Conservation (phyloP, 345 rosid genomes). For the Eutrema japonicum region DNA sequence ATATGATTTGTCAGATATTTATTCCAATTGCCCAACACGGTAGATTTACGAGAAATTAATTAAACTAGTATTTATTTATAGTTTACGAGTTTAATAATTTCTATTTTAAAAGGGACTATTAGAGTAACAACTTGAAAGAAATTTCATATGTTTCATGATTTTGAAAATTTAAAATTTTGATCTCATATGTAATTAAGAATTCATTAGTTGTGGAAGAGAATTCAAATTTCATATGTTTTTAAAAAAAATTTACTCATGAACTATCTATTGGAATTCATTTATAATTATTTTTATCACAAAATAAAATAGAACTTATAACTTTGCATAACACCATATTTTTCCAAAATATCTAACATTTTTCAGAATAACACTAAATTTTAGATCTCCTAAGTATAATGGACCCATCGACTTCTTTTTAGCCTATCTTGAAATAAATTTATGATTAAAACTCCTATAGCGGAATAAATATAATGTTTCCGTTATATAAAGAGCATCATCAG, state of each 20-base stretch:
- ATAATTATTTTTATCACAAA: too few relatives aligned
- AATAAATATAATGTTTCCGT: slow-evolving; percentile 38
- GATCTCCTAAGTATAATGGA: background rate
- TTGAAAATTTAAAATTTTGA: background rate
- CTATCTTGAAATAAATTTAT: background rate
- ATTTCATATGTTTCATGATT: background rate
- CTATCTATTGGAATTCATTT: background rate
- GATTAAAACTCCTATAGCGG: slow-evolving; percentile 7
- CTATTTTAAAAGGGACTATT: background rate
- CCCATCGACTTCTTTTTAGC: slow-evolving; percentile 36
- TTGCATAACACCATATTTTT: background rate
- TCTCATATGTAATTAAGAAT: background rate
- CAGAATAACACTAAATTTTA: too few relatives aligned
- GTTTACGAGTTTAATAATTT: background rate
- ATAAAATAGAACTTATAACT: background rate
- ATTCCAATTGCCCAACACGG: background rate
- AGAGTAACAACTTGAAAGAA: background rate
- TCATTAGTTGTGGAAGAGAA: background rate
- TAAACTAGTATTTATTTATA: background rate
- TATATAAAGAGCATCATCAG: slow-evolving; percentile 40
- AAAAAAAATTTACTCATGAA: background rate
- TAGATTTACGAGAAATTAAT: background rate
- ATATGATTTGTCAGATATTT: slow-evolving; percentile 26
- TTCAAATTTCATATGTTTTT: background rate
- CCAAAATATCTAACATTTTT: too few relatives aligned